Evolutionary conservation across 2,329 filamentous ascomycete species (phyloP), one percentile per base, ranked within the genome.

Genomic region (Cercospora canescens): DNA sequence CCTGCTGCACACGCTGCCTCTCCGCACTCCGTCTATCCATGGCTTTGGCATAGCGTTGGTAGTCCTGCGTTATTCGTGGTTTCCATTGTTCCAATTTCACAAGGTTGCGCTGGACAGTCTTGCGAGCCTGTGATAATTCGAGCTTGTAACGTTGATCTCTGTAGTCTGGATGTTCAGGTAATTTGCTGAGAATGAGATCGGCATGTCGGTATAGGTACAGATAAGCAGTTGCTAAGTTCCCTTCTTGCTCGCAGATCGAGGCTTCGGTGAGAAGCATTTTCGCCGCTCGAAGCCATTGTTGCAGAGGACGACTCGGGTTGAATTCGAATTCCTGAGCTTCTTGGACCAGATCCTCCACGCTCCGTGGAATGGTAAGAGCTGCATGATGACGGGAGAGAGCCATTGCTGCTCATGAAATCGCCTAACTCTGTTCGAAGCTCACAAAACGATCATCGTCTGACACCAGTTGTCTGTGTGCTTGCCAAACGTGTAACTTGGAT

Each of bases 121-220:
- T 87, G 54, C 87, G 87, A 8, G 88, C 89, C 45, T 81, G 80
- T 55, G 82, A 80, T 55, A 90, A 75, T 12, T 82, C 82, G 61
- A 79, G 78, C 63, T 83, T 83, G 69, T 86, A 85, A 37, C 90
- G 87, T 9, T 87, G 84, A 7, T 88, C 85, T 71, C 87, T 90
- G 54, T 87, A 87, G 63, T 95, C 88, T 1, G 94, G 93, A 73
- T 98, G 95, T 1, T 82, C 85, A 0, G 87, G 85, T 8, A 99
- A 83, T 62, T 90, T 86, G 6, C 92, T 87, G 30, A 97, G 82
- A 26, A 97, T 87, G n/a, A 99, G 88, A 61, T 90, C 86, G 9
- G 93, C 93, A 80, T 96, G 93, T 72, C 95, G 89, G 76, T 95
- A 92, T n/a, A 96, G 87, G 66, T 98, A 88, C 62, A 97, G 86